A percentile compares a stretch with the other conserved stretches of the same genome.
phyloP scores from a whole-genome alignment of 768 basidiomycete species.

The Tulasnella sp. region DNA sequence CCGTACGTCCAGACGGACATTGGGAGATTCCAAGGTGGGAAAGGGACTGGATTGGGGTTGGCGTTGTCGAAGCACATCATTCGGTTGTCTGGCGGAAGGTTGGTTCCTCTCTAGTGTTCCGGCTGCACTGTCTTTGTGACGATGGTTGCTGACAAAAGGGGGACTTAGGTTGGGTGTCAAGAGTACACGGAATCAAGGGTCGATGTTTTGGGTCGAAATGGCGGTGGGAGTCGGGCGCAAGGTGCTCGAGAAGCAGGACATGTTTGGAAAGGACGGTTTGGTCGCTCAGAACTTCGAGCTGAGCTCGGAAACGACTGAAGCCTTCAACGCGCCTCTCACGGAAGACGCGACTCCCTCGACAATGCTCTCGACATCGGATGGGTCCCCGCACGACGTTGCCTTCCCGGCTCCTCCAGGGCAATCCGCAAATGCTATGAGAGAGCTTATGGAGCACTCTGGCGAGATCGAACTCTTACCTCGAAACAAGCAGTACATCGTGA shows the following conservation, averaged over 20 bases:
- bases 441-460: slow-evolving; percentile 12
- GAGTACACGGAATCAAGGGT: slow-evolving; percentile 39
- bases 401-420: neutral
- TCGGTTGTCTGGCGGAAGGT: slow-evolving; percentile 50
- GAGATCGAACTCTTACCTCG: slow-evolving; percentile 4
- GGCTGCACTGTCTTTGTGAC: neutral
- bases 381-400: neutral
- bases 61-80: slow-evolving; percentile 73
- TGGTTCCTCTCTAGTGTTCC: neutral
- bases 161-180: slow-evolving; percentile 38
- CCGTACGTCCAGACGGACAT: slow-evolving; percentile 17
- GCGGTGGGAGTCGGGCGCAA: slow-evolving; percentile 24
- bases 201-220: slow-evolving; percentile 82
- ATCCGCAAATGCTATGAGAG: neutral
- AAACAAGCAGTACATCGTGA: neutral
- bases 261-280: neutral
- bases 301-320: neutral
- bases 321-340: slow-evolving; percentile 6
- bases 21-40: slow-evolving; percentile 27
- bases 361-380: neutral
- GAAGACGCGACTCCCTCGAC: slow-evolving; percentile 12
- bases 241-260: slow-evolving; percentile 10
- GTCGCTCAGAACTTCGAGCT: slow-evolving; percentile 2
- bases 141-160: neutral
- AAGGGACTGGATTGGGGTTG: slow-evolving; percentile 58